Conservation (phyloP, 192 early-diverging fungal genomes). For the Coemansia interrupta region DNA sequence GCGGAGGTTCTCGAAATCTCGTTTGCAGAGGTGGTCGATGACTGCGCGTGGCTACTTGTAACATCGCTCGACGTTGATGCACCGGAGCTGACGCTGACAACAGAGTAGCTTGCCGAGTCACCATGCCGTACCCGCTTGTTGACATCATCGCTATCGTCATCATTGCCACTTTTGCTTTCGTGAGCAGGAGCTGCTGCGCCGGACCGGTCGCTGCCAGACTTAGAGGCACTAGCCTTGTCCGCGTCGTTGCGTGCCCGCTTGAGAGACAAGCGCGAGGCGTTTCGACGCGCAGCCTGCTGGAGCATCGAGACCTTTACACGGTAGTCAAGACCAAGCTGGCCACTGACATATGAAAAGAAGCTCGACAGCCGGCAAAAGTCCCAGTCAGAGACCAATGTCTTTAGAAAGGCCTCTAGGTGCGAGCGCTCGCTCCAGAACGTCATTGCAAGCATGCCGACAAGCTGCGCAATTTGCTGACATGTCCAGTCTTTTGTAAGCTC, state of each 20-base stretch:
- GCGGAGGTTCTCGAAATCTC: too few relatives aligned
- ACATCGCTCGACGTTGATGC: conserved; percentile 1
- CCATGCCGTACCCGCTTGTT: conserved; percentile 42
- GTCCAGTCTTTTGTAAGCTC: conserved; percentile 56
- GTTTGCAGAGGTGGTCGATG: conserved; percentile 7
- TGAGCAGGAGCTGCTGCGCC: neutral
- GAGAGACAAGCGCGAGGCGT: conserved; percentile 42
- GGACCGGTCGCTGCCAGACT: neutral
- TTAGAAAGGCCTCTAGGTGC: conserved; percentile 52
- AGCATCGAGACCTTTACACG: conserved; percentile 50
- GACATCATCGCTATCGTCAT: conserved; percentile 19
- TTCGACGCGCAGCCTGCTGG: conserved; percentile 52
- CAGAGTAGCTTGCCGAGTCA: conserved; percentile 14
- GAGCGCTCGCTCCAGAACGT: conserved; percentile 43
- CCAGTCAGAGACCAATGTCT: conserved; percentile 59
- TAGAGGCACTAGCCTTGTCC: neutral
- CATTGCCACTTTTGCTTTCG: neutral
- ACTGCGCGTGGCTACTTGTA: conserved; percentile 4
- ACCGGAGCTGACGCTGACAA: neutral
- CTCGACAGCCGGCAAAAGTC: conserved; percentile 62
- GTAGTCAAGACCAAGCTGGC: conserved; percentile 50
- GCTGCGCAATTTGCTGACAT: conserved; percentile 53
- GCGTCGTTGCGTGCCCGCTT: conserved; percentile 40
- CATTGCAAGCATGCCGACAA: conserved; percentile 42
- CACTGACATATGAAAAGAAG: conserved; percentile 61